A percentile compares a stretch with the other conserved stretches of the same genome.
Evolutionary conservation across 140 eudicot species (phyloP).

Genomic region (Stevia rebaudiana): DNA sequence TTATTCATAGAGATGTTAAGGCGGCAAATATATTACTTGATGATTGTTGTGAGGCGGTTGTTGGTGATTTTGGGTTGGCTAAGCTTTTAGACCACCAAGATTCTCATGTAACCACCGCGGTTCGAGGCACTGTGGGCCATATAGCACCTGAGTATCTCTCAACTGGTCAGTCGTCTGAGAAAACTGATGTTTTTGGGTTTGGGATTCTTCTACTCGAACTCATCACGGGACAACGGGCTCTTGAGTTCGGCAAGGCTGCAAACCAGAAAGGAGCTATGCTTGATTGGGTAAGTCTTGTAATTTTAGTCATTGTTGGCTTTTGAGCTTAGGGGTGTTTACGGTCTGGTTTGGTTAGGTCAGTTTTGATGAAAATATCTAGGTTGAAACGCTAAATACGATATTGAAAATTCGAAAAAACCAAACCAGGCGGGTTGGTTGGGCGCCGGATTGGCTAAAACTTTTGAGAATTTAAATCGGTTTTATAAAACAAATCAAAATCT

Average conservation of each 20-base stretch:
- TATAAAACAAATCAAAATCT: too few species aligned
- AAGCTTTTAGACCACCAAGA: slow-evolving; percentile 90
- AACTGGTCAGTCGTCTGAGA: slow-evolving; percentile 91
- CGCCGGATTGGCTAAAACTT: too few species aligned
- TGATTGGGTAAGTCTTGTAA: slow-evolving; percentile 58
- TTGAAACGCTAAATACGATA: too few species aligned
- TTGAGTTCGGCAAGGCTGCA: slow-evolving; percentile 85
- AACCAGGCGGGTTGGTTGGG: too few species aligned
- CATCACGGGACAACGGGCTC: slow-evolving; percentile 79
- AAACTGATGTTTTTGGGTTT: slow-evolving; percentile 88
- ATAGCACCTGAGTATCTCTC: slow-evolving; percentile 94
- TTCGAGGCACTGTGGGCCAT: slow-evolving; percentile 91
- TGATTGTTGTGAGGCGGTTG: slow-evolving; percentile 84
- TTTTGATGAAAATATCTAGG: not conserved
- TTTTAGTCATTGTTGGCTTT: slow-evolving; percentile 9
- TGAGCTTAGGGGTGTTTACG: too few species aligned
- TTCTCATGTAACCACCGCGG: slow-evolving; percentile 91
- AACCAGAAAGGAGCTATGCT: slow-evolving; percentile 83
- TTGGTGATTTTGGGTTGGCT: slow-evolving; percentile 91
- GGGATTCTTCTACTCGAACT: slow-evolving; percentile 87
- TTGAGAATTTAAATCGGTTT: too few species aligned
- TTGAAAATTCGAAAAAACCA: too few species aligned
- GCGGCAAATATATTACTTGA: slow-evolving; percentile 89
- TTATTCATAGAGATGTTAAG: slow-evolving; percentile 91
- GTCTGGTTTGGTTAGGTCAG: not conserved